Percentiles rank a stretch among this genome's conserved stretches.
Evolutionary conservation across 163 green algal genomes (phyloP).

Genomic region (Scenedesmus sp.): DNA sequence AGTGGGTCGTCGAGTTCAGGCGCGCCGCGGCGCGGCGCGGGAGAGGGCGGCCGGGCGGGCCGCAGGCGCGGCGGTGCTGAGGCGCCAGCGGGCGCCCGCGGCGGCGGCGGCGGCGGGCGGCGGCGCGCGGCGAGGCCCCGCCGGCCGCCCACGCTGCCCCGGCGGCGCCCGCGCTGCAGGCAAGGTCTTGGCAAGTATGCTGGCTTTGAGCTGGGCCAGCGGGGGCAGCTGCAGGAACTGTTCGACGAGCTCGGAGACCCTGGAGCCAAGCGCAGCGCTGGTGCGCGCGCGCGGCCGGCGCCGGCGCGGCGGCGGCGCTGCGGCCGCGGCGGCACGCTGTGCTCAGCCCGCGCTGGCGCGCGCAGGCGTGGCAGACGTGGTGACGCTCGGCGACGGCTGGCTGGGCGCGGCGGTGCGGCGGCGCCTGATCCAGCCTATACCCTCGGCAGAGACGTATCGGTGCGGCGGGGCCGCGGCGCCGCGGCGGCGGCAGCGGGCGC

Average conservation of each 20-base stretch:
- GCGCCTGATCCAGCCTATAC: conserved; percentile 78
- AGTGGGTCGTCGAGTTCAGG: conserved; percentile 72
- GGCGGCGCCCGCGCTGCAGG: not conserved
- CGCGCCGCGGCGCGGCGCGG: not conserved
- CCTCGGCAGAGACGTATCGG: conserved; percentile 57
- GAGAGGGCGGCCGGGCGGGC: not conserved
- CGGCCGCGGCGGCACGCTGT: not conserved
- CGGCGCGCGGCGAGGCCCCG: too few relatives aligned
- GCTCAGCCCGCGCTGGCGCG: not conserved
- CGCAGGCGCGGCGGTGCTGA: not conserved
- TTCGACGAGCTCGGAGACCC: conserved; percentile 60
- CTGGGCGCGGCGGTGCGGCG: conserved; percentile 67
- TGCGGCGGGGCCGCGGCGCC: conserved; percentile 63
- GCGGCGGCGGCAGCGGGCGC: too few relatives aligned
- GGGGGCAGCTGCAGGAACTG: conserved; percentile 72
- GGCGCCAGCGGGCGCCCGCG: not conserved
- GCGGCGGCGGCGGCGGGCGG: too few relatives aligned
- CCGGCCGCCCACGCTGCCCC: too few relatives aligned
- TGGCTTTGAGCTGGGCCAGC: conserved; percentile 65
- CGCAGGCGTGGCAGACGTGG: conserved; percentile 67
- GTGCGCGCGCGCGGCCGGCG: not conserved
- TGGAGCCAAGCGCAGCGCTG: conserved; percentile 50
- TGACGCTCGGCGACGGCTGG: conserved; percentile 82
- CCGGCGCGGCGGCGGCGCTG: not conserved
- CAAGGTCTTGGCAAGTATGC: conserved; percentile 54